Evolutionary conservation across 176 grass and related monocot species (phyloP), one percentile per base, ranked within the genome.

Genomic region (Raddia distichophylla): DNA sequence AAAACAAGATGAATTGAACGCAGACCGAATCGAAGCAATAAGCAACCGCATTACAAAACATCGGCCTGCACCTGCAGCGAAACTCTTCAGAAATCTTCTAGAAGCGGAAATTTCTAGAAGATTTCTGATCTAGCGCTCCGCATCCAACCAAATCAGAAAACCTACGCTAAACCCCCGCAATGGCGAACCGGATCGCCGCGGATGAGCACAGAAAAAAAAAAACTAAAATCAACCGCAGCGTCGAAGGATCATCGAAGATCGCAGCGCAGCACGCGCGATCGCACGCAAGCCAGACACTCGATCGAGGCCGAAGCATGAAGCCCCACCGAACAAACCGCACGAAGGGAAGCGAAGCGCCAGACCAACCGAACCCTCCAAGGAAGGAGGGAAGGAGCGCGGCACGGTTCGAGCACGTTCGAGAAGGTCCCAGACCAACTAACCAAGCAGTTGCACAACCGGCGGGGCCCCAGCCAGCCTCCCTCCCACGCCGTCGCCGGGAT

Each of bases 1-100:
- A 6, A 50, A 52, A 65, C 14, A 9, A 51, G 33, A 14, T 22
- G 43, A 22, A 22, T n/a, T 8, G n/a, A 51, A 37, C 27, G 34
- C 9, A 60, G 15, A 33, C 27, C 72, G 5, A 48, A 83, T 65
- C 49, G 60, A 83, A 72, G 66, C 52, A 73, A 67, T 52, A 9
- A 83, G 6, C 75, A 79, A 3, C 67, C 3, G 52, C 86, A 88
- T 83, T 88, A 44, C 43, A 12, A n/a, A 12, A 20, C 16, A 50
- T 73, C 74, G 60, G 27, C 40, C 43, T 59, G 12, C 3, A 2
- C 32, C 48, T 14, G 8, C 50, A 11, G 60, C 13, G 60, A 68
- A 72, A 45, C 1, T 50, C 18, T 17, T 27, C 16, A 9, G 16
- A 35, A 59, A 50, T 14, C 40, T 20, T 15, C 27, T 5, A 12